Conservation (phyloP, 192 early-diverging fungal genomes). For the Borealophlyctis nickersoniae region DNA sequence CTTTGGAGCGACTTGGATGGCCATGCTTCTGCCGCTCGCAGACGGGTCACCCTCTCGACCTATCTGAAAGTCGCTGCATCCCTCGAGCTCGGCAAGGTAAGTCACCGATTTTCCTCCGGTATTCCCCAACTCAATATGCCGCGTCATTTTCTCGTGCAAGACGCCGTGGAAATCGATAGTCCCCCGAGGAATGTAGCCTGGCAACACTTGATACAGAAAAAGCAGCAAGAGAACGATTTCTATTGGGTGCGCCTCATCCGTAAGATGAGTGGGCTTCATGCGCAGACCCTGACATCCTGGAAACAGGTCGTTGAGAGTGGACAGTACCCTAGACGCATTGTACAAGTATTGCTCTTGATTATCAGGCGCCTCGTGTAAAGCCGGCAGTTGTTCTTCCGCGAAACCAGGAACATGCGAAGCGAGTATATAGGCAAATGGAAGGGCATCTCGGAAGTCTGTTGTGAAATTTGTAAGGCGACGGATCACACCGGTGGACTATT, state of each 20-base stretch:
- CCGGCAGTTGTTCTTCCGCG: slow-evolving; percentile 18
- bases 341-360: slow-evolving; percentile 13
- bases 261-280: slow-evolving; percentile 15
- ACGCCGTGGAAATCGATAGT: slow-evolving; percentile 40
- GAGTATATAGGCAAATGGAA: slow-evolving; percentile 36
- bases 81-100: slow-evolving; percentile 34
- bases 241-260: slow-evolving; percentile 10
- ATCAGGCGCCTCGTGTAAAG: slow-evolving; percentile 14
- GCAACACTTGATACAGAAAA: slow-evolving; percentile 50
- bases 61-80: slow-evolving; percentile 25
- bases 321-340: slow-evolving; percentile 25
- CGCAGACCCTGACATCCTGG: slow-evolving; percentile 2
- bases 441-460: slow-evolving; percentile 30
- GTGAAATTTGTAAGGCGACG: slow-evolving; percentile 33
- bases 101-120: slow-evolving; percentile 22
- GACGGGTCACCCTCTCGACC: slow-evolving; percentile 8
- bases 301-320: slow-evolving; percentile 38
- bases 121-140: slow-evolving; percentile 45
- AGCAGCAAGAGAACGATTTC: slow-evolving; percentile 39
- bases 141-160: slow-evolving; percentile 38
- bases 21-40: neutral
- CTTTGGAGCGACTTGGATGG: slow-evolving; percentile 17
- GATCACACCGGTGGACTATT: slow-evolving; percentile 27
- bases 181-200: slow-evolving; percentile 39
- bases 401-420: slow-evolving; percentile 34